These are phyloP conservation scores for Pythium angustatum DNA, from an alignment of 352 stramenopile genomes.

Conservation along the genomic window DNA sequence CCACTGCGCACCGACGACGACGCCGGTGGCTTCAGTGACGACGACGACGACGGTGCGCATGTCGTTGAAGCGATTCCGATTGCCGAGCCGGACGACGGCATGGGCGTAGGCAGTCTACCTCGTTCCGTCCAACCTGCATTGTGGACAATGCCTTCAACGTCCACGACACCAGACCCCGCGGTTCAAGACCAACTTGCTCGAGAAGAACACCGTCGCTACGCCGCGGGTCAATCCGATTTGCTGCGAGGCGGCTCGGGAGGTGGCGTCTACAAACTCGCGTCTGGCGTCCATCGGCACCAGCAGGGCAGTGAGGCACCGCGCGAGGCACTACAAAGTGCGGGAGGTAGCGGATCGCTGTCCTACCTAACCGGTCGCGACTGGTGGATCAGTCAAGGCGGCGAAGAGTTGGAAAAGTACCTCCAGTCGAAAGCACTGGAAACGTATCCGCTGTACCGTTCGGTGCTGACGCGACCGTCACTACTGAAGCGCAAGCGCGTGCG, in stretches of 20 bases:
- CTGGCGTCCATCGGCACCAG: no score
- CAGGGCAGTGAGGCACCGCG: no score
- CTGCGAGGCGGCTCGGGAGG: slow-evolving; percentile 21
- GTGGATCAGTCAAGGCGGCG: slow-evolving; percentile 68
- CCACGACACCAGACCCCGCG: slow-evolving; percentile 41
- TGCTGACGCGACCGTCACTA: slow-evolving; percentile 58
- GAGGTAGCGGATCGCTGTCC: slow-evolving; percentile 27
- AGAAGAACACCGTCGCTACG: slow-evolving; percentile 57
- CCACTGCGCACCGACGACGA: slow-evolving; percentile 13
- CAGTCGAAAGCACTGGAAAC: slow-evolving; percentile 70
- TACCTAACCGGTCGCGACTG: slow-evolving; percentile 69
- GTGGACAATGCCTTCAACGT: background rate
- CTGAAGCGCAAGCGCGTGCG: slow-evolving; percentile 52
- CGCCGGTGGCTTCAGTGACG: slow-evolving; percentile 4
- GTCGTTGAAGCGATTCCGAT: slow-evolving; percentile 14
- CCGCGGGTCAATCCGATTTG: slow-evolving; percentile 48
- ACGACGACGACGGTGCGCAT: slow-evolving; percentile 7
- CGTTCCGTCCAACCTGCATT: background rate
- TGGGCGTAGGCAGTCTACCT: slow-evolving; percentile 49
- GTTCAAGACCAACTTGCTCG: slow-evolving; percentile 44
- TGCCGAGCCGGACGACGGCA: slow-evolving; percentile 44
- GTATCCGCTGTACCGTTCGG: slow-evolving; percentile 66
- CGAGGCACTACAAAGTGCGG: background rate
- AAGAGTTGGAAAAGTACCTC: slow-evolving; percentile 82
- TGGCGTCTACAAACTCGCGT: slow-evolving; percentile 8